Percentiles rank a stretch among this genome's conserved stretches.
Evolutionary conservation across 805 yeast species (phyloP).

Genomic region (Candida manassasensis): DNA sequence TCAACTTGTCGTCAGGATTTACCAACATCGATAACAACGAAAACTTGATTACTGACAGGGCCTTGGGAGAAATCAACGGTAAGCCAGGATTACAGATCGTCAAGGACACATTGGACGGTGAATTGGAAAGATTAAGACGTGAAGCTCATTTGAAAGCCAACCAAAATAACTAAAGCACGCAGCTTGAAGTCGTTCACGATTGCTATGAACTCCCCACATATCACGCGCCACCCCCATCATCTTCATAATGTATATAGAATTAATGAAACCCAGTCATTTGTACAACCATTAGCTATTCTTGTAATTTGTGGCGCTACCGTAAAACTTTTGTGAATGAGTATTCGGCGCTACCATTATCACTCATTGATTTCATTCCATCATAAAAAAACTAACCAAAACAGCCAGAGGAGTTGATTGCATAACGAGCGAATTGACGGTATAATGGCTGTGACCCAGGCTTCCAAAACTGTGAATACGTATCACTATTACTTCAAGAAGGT

Average conservation of each 20-base stretch:
- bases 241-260: no score
- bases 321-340: no score
- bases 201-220: no score
- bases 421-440: not conserved
- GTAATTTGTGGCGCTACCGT: no score
- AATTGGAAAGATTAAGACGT: constrained; percentile 29
- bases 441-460: constrained; percentile 1
- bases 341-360: no score
- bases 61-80: constrained; percentile 36
- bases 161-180: constrained; percentile 9
- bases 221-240: no score
- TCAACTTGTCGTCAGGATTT: constrained; percentile 24
- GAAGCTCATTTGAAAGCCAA: constrained; percentile 32
- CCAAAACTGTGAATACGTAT: constrained; percentile 14
- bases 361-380: no score
- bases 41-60: constrained; percentile 30
- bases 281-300: no score
- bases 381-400: no score
- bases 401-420: no score
- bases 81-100: constrained; percentile 39
- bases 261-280: no score
- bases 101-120: constrained; percentile 37
- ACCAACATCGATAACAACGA: constrained; percentile 28
- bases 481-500: constrained; percentile 26
- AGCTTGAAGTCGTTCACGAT: no score